These are phyloP conservation scores for Macrolepiota fuliginosa DNA, from an alignment of 768 basidiomycete genomes.

Conservation along the genomic window DNA sequence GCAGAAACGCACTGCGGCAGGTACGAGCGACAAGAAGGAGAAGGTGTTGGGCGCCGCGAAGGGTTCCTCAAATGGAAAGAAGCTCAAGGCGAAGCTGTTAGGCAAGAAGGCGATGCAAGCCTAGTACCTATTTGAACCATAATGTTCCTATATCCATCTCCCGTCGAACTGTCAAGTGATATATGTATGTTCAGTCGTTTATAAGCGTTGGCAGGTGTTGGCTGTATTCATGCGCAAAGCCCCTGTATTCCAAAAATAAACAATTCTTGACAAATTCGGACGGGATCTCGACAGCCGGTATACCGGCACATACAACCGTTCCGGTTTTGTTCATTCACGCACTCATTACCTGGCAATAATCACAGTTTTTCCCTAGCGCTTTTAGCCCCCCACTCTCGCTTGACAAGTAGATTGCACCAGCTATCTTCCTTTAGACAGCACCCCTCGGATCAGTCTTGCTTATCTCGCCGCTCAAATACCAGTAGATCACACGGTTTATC, in stretches of 20 bases:
- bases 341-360: too few species aligned
- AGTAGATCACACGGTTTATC: background rate
- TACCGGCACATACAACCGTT: background rate
- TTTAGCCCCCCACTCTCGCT: too few species aligned
- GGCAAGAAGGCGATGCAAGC: conserved; percentile 49
- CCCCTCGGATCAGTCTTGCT: too few species aligned
- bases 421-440: too few species aligned
- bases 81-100: conserved; percentile 51
- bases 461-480: too few species aligned
- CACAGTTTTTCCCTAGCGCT: too few species aligned
- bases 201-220: too few species aligned
- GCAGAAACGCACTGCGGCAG: conserved; percentile 40
- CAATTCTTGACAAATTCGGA: background rate
- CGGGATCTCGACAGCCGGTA: background rate
- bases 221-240: too few species aligned
- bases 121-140: conserved; percentile 12
- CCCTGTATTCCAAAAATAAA: background rate
- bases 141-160: too few species aligned
- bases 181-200: too few species aligned
- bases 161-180: too few species aligned
- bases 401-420: too few species aligned
- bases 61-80: conserved; percentile 30
- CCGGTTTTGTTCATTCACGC: background rate
- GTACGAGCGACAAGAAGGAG: conserved; percentile 59
- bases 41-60: conserved; percentile 34